A percentile compares a stretch with the other conserved stretches of the same genome.
phyloP scores from a whole-genome alignment of 73 alveolate species.

The Tetrahymena thermophila region DNA sequence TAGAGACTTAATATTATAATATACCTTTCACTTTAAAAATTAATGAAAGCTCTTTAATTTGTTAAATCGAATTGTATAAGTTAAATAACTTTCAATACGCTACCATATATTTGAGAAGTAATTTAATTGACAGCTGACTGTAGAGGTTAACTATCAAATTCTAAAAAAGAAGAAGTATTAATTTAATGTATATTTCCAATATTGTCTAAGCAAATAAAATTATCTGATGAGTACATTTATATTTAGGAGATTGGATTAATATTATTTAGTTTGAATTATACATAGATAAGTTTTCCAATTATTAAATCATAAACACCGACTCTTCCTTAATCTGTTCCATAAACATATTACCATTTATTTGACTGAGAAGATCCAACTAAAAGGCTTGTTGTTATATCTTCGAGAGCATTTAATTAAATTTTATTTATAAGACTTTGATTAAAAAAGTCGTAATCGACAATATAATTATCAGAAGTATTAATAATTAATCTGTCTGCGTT shows the following conservation, averaged over 20 bases:
- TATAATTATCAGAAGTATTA: background rate
- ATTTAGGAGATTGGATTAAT: background rate
- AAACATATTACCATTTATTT: background rate
- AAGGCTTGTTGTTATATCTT: background rate
- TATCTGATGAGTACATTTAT: background rate
- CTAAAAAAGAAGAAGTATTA: background rate
- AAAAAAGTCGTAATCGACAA: background rate
- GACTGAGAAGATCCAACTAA: background rate
- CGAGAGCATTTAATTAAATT: background rate
- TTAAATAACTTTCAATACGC: background rate
- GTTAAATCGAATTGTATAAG: background rate
- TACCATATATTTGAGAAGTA: background rate
- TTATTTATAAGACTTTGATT: background rate
- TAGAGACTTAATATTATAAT: background rate
- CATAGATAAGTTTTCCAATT: background rate
- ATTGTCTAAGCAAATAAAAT: background rate
- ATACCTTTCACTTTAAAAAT: background rate
- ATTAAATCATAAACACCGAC: background rate
- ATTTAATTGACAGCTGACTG: background rate
- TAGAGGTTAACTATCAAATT: background rate
- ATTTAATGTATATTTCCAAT: background rate
- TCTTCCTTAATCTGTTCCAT: background rate
- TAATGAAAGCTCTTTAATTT: background rate
- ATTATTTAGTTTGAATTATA: too few species aligned
- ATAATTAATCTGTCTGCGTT: background rate